These are phyloP conservation scores for Lasiosphaeria miniovina DNA, from an alignment of 495 filamentous ascomycete species.

Conservation along the genomic window DNA sequence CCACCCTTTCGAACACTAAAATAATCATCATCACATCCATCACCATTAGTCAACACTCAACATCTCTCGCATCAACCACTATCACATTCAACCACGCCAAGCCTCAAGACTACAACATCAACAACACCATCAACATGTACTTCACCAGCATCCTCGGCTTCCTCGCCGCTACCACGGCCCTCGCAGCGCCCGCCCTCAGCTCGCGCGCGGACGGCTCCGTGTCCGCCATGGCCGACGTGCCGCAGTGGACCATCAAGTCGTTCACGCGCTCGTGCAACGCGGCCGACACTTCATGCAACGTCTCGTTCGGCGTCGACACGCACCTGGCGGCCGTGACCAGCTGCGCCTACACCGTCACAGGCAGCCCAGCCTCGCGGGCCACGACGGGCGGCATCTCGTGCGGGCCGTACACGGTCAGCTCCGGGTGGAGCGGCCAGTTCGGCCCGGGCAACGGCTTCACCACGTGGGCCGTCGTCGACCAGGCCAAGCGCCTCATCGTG, in stretches of 20 bases:
- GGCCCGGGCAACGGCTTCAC: constrained; percentile 53
- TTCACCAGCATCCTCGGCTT: constrained; percentile 40
- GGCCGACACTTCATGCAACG: constrained; percentile 44
- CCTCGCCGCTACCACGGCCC: constrained; percentile 36
- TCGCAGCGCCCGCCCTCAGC: constrained; percentile 25
- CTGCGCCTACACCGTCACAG: constrained; percentile 44
- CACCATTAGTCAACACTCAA: background rate
- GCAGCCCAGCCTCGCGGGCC: constrained; percentile 38
- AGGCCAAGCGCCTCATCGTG: constrained; percentile 36
- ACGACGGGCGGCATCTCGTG: constrained; percentile 40
- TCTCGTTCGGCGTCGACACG: constrained; percentile 48
- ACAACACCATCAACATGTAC: constrained; percentile 38
- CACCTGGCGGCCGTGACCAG: constrained; percentile 33
- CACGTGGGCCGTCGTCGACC: constrained; percentile 49
- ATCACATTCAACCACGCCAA: background rate
- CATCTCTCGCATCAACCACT: background rate
- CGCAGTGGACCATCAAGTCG: constrained; percentile 47
- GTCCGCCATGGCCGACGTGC: constrained; percentile 39
- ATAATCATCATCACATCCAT: background rate
- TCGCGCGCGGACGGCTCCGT: constrained; percentile 34
- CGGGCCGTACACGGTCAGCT: constrained; percentile 50
- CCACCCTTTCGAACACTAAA: too few species aligned
- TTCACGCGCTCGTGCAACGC: constrained; percentile 50
- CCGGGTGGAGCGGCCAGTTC: constrained; percentile 56
- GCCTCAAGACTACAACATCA: background rate